phyloP scores from a whole-genome alignment of 179 eudicot species.

The Beta corolliflora region DNA sequence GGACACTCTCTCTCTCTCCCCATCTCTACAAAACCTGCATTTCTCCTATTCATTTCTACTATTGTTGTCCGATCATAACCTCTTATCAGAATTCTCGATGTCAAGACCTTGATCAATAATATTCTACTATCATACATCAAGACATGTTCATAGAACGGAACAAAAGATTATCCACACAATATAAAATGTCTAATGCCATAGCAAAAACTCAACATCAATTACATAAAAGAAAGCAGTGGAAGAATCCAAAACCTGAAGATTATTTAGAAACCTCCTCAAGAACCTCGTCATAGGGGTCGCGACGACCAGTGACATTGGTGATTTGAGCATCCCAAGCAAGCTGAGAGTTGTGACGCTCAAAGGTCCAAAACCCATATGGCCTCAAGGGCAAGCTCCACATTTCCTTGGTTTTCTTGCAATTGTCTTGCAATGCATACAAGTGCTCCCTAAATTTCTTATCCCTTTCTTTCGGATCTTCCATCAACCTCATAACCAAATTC shows the following conservation, averaged over 20 bases:
- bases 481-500: conserved; percentile 76
- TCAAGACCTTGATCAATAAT: too few relatives aligned
- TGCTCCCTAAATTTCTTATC: conserved; percentile 85
- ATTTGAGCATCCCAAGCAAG: conserved; percentile 95
- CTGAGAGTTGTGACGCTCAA: conserved; percentile 93
- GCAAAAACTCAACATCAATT: background rate
- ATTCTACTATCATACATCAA: too few relatives aligned
- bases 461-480: conserved; percentile 89
- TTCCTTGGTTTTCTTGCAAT: conserved; percentile 79
- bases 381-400: conserved; percentile 84
- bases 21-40: too few relatives aligned
- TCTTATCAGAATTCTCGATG: too few relatives aligned
- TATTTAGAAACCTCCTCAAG: conserved; percentile 40
- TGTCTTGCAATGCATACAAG: conserved; percentile 57
- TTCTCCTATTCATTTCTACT: too few relatives aligned
- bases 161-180: background rate
- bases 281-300: conserved; percentile 92
- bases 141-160: background rate
- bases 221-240: background rate
- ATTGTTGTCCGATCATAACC: too few relatives aligned
- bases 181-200: background rate
- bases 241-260: conserved; percentile 10
- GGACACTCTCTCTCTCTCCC: too few relatives aligned
- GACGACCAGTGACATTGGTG: conserved; percentile 82
- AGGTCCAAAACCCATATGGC: conserved; percentile 97